phyloP scores from a whole-genome alignment of 2,329 filamentous ascomycete species.

The Sarocladium brachiariae region DNA sequence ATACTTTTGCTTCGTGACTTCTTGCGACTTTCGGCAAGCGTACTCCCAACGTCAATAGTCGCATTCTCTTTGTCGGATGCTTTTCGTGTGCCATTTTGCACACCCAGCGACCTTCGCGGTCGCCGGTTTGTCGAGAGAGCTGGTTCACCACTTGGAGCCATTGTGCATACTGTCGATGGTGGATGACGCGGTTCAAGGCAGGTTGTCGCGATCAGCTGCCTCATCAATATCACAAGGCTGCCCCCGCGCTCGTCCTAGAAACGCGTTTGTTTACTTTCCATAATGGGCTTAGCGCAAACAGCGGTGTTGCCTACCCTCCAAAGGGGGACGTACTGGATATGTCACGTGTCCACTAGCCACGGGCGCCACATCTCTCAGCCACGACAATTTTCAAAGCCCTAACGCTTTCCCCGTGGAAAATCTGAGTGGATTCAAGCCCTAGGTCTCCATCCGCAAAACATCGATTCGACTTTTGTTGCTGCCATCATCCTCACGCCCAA shows the following conservation, averaged over 20 bases:
- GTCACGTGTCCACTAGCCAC: constrained; percentile 21
- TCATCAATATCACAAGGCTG: constrained; percentile 14
- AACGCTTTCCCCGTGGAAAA: constrained; percentile 17
- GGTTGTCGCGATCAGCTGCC: constrained; percentile 14
- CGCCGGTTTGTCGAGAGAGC: constrained; percentile 51
- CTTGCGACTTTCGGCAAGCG: constrained; percentile 45
- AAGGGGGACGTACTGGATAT: too few relatives aligned
- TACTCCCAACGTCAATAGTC: constrained; percentile 56
- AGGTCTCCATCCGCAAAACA: constrained; percentile 13
- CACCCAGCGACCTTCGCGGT: constrained; percentile 65
- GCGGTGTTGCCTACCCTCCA: too few relatives aligned
- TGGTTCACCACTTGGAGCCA: constrained; percentile 29
- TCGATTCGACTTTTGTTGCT: constrained; percentile 10
- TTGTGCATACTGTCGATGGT: constrained; percentile 12
- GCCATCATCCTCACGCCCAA: constrained; percentile 6
- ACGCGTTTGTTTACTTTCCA: constrained; percentile 33
- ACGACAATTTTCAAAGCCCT: constrained; percentile 36
- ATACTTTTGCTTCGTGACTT: constrained; percentile 94
- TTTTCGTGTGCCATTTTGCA: constrained; percentile 45
- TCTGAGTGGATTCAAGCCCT: constrained; percentile 22
- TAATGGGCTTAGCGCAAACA: constrained; percentile 10
- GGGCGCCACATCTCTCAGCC: constrained; percentile 15
- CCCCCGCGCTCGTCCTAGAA: constrained; percentile 8
- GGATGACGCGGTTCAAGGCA: constrained; percentile 2
- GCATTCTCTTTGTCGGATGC: constrained; percentile 70